Evolutionary conservation across 345 rosid species (phyloP), one percentile per base, ranked within the genome.

Genomic region (Bretschneidera sinensis): DNA sequence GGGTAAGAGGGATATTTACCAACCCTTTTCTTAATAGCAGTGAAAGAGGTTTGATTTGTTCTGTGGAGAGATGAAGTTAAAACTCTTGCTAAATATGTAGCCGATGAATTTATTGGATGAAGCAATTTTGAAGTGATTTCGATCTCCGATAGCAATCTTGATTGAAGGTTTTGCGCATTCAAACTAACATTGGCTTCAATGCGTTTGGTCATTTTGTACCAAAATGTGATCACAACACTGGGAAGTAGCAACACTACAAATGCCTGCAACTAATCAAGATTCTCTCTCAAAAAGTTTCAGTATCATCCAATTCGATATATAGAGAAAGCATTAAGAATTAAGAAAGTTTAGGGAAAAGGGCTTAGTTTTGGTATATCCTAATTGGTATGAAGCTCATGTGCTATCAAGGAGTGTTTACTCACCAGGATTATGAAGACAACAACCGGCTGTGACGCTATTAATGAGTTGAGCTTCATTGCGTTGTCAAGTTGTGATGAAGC

Each of bases 191-290:
- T 33, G 0, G 18, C 22, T 52, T 71, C 61, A 20, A 72, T 21
- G 0, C 21, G 64, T 48, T 54, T 63, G 10, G 53, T 52, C 17
- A 20, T 59, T 14, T 52, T 49, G 18, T 67, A 59, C 82, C 83
- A 76, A 43, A 34, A 70, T 47, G 85, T 62, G 16, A 77, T 61
- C 35, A 64, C 45, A 1, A 64, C 4, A 11, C 78, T 51, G 1
- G 80, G 77, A 21, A 77, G 56, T 0, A 81, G 0, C 74, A 83
- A 31, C 31, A 78, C 66, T 18, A 55, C 60, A 10, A 73, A 17
- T 47, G 70, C 66, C 88, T 83, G 69, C 59, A 57, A n/a, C 19
- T n/a, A n/a, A n/a, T n/a, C n/a, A 39, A 39, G 16, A 39, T 4
- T 9, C 10, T 39, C n/a, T n/a, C n/a, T n/a, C n/a, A n/a, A n/a